Base-by-base conservation (phyloP, 352 stramenopile genomes). In the Phytopythium kandeliae region DNA sequence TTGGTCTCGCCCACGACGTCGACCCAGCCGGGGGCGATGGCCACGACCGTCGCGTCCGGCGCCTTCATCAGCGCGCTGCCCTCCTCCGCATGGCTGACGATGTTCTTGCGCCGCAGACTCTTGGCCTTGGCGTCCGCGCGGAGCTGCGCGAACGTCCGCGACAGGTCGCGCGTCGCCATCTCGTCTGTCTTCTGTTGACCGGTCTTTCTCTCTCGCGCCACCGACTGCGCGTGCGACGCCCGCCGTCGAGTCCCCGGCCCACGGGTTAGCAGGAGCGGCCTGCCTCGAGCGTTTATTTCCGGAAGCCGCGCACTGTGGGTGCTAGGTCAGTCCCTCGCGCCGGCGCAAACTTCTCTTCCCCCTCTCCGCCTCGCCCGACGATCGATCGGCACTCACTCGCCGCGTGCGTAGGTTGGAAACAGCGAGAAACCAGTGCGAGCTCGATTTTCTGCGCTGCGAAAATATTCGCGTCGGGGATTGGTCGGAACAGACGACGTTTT, bases 101-200 rank as follows among this genome's bases (percentile, higher is more conserved):
- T 94, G 62, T 94, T 90, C 62, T 87, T 88, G 44, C 83, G 83
- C 52, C 83, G 76, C 58, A 89, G 69, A 24, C 82, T 86, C 61
- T 90, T 94, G 56, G 78, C 80, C 62, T 90, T 92, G 54, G 79
- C 80, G 60, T 92, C 74, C 34, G 65, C 68, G 30, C 83, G 79
- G 55, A 91, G 63, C 63, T 85, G 73, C 48, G 78, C 44, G 62
- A 88, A 94, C 51, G 69, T 45, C 8, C 81, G 75, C 54, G 76
- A 90, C 60, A 93, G 60, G 41, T 93, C 80, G 37, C 83, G 73
- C 44, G 83, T 93, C 50, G 83, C 80, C 83, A 93, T 93, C 22
- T 31, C 41, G 37, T 56, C 33, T 31, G 28, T 31, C n/a, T n/a
- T n/a, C n/a, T n/a, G n/a, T n/a, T n/a, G n/a, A n/a, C n/a, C n/a